Evolutionary conservation across 139 green algal genomes (phyloP).

Genomic region (Micractinium conductrix): DNA sequence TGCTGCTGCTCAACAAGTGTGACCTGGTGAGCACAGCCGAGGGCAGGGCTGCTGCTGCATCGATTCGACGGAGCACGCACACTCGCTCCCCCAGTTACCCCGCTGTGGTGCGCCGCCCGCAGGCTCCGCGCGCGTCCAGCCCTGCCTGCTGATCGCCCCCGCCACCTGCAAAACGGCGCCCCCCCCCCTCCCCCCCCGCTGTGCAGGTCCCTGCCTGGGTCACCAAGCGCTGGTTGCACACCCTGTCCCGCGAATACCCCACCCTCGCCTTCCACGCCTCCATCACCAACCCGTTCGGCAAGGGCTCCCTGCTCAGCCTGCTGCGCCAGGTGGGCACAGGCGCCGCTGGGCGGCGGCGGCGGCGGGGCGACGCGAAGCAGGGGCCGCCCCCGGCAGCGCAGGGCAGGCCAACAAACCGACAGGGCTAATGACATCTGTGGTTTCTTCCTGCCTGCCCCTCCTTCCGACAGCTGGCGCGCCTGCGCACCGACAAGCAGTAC

Average conservation of each 20-base stretch:
- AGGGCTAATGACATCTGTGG: slow-evolving; percentile 66
- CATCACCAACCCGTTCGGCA: slow-evolving; percentile 98
- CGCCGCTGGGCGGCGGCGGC: too few relatives aligned
- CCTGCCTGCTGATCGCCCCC: too few relatives aligned
- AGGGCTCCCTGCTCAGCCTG: slow-evolving; percentile 88
- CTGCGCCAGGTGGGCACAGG: too few relatives aligned
- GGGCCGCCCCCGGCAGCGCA: too few relatives aligned
- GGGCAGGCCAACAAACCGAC: too few relatives aligned
- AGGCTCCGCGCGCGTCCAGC: too few relatives aligned
- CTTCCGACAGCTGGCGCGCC: slow-evolving; percentile 54
- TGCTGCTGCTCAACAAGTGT: slow-evolving; percentile 99
- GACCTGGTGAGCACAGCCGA: slow-evolving; percentile 82
- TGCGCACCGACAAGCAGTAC: slow-evolving; percentile 95
- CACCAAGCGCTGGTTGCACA: slow-evolving; percentile 95
- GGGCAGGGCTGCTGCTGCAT: too few relatives aligned
- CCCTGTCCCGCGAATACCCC: slow-evolving; percentile 91
- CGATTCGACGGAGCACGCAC: too few relatives aligned
- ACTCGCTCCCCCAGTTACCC: too few relatives aligned
- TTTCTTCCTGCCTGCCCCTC: not conserved
- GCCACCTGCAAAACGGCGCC: too few relatives aligned
- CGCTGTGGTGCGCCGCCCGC: too few relatives aligned
- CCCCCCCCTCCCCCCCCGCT: not conserved
- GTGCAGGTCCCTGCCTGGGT: slow-evolving; percentile 96
- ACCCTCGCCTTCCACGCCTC: slow-evolving; percentile 97
- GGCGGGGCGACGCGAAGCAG: too few relatives aligned